Evolutionary conservation across 306 rosid species (phyloP).

Genomic region (Quercus gilva): DNA sequence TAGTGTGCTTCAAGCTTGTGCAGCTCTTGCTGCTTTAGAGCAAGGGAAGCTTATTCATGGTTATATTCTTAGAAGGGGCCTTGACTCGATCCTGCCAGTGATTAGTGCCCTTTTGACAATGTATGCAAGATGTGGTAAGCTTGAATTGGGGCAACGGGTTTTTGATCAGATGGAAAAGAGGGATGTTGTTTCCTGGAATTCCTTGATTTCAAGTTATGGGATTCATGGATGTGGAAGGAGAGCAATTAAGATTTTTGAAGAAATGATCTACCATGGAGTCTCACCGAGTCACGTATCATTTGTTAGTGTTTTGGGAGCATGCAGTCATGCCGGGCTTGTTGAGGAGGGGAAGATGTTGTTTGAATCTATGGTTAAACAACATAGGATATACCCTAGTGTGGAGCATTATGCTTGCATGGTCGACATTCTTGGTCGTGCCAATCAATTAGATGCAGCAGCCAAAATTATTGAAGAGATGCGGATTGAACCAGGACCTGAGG

Average conservation of each 20-base stretch:
- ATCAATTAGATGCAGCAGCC: constrained; percentile 77
- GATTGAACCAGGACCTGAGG: constrained; percentile 73
- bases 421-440: constrained; percentile 94
- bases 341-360: constrained; percentile 68
- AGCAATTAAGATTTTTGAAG: constrained; percentile 64
- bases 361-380: constrained; percentile 57
- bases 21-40: constrained; percentile 73
- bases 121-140: constrained; percentile 90
- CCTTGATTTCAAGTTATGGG: constrained; percentile 82
- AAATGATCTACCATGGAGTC: constrained; percentile 62
- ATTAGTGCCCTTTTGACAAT: constrained; percentile 70
- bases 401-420: constrained; percentile 96
- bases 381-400: constrained; percentile 57
- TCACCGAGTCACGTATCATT: constrained; percentile 72
- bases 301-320: constrained; percentile 77
- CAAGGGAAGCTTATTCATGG: constrained; percentile 84
- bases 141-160: constrained; percentile 54
- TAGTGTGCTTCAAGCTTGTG: constrained; percentile 89
- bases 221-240: constrained; percentile 76
- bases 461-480: constrained; percentile 68
- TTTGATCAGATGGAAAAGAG: constrained; percentile 56
- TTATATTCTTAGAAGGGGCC: constrained; percentile 83
- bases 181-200: constrained; percentile 81
- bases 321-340: constrained; percentile 88
- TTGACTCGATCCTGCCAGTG: constrained; percentile 80